phyloP scores from a whole-genome alignment of 1,139 yeast genomes.

The Hyphopichia fennica region DNA sequence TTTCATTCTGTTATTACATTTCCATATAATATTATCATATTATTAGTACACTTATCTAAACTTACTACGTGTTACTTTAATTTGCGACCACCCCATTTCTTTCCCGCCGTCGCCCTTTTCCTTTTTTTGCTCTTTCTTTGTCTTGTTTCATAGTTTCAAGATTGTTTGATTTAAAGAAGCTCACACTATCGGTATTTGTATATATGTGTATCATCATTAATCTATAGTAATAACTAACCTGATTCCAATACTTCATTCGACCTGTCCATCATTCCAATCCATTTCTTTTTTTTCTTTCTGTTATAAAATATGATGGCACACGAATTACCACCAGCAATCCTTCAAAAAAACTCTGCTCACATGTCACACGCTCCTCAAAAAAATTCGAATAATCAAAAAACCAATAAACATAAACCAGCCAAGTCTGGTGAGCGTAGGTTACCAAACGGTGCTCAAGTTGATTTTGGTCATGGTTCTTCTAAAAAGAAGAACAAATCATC shows the following conservation, averaged over 20 bases:
- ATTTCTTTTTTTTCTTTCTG: no score
- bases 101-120: no score
- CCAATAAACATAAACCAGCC: conserved; percentile 16
- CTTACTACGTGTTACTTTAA: no score
- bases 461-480: conserved; percentile 30
- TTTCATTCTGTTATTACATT: no score
- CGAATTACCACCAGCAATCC: conserved; percentile 30
- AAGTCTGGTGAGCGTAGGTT: conserved; percentile 26
- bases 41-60: no score
- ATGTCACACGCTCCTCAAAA: conserved; percentile 1
- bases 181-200: no score
- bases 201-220: background rate
- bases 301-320: conserved; percentile 45
- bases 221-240: background rate
- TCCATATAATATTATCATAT: no score
- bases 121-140: no score
- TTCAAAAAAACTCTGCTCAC: conserved; percentile 6
- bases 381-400: conserved; percentile 8
- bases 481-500: conserved; percentile 15
- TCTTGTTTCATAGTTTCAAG: no score
- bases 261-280: background rate
- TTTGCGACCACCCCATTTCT: no score
- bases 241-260: background rate
- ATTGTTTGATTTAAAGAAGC: no score
- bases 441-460: conserved; percentile 45